Base-by-base conservation (phyloP, 768 basidiomycete species). In the Tricholoma sp. region DNA sequence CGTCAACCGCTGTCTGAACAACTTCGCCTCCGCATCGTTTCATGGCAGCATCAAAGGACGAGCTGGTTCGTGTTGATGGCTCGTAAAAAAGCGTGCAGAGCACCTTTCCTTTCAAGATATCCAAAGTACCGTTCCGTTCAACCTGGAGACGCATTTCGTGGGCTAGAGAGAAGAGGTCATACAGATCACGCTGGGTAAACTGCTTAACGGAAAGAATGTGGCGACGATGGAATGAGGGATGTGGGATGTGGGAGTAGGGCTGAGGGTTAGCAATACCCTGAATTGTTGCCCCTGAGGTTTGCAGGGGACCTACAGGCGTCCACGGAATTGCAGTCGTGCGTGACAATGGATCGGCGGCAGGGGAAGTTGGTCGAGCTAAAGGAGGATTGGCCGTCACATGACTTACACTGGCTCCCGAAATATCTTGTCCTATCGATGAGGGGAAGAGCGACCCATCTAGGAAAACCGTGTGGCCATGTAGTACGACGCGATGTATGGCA, bases 31-130 rank as follows among this genome's bases (percentile, higher is more conserved):
- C 97, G 65, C 94, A 94, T 50, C 97, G 85, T 71, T 97, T 96
- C 97, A 98, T 99, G 10, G 97, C 97, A 2, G 96, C 89, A 68
- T 99, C 96, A 65, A 99, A 99, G 8, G 96, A 98, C 4, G 89
- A 81, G 59, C 91, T 94, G 3, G 97, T 99, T 33, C 97, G 82
- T 2, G 97, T 99, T 2, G 94, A 97, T 1, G 96, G 91, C 69
- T 99, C 97, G 70, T 94, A 99, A 80, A 99, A 99, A 36, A 95
- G 69, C 18, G 86, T 94, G 67, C 89, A 93, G 6, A 99, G 80
- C 1, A 99, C 87, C 58, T 88, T 91, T 36, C 96, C 96, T 60
- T 88, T 90, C 45, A 98, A 78, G 56, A 97, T 84, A 62, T 98
- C 94, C 55, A 98, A 77, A 0, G 82, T 80, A 1, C 94, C 93